Evolutionary conservation across 768 basidiomycete genomes (phyloP), one percentile per base, ranked within the genome.

Genomic region (Boletus rubescentipes): DNA sequence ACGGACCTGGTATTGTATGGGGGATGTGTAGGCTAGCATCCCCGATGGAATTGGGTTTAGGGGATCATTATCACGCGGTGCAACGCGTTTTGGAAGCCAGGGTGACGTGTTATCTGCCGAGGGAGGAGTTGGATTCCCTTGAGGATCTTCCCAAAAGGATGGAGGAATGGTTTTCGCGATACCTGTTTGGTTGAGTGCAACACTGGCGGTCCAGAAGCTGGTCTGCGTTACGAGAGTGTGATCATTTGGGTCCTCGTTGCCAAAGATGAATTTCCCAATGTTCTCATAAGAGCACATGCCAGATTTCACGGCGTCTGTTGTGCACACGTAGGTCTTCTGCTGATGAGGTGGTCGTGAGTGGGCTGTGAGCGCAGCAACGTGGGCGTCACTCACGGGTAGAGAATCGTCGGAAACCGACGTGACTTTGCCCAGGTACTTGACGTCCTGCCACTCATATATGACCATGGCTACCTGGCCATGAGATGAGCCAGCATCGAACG

Each of bases 241-340:
- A 21, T 73, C 63, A 2, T 93, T 87, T 8, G 91, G 76, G 50
- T 68, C 63, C 42, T 66, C 66, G 18, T 56, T 9, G 63, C 85
- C 78, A 51, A 95, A 76, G 61, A 99, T 97, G 75, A 99, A 99
- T 54, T 76, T 80, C n/a, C 97, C 97, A 18, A 97, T 80, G 58
- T 92, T 75, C 18, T 79, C 77, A 32, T 70, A 66, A 16, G 75
- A 73, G 62, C 97, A 99, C 46, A 89, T 81, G 2, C 88, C 86
- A 2, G 80, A 78, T 14, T 79, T 75, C 37, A 93, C 79, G 20
- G 91, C 88, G 53, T 79, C 85, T 2, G 91, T 82, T 2, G 96
- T 98, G 73, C 97, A 99, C 29, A 99, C 82, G 62, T 93, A 99
- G 21, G 89, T 91, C 75, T 88, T 92, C 93, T 98, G 83, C 74